These are phyloP conservation scores for Pyricularia grisea DNA, from an alignment of 2,329 filamentous ascomycete genomes.

Conservation along the genomic window DNA sequence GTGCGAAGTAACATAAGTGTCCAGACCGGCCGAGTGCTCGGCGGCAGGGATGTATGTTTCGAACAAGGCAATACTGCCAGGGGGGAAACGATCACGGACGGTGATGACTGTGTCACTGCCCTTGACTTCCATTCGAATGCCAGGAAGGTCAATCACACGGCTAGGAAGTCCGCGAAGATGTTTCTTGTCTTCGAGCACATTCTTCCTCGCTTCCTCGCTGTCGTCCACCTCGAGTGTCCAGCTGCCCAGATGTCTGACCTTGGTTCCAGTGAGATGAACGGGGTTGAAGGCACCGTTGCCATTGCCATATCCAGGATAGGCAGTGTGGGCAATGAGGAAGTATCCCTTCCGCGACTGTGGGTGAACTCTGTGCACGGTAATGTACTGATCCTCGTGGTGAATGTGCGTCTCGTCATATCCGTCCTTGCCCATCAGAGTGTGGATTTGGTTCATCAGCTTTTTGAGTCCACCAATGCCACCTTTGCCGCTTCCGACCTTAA, in stretches of 20 bases:
- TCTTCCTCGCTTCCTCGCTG: constrained; percentile 57
- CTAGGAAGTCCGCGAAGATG: constrained; percentile 77
- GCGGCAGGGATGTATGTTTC: constrained; percentile 91
- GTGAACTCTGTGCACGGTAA: constrained; percentile 92
- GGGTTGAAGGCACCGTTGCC: constrained; percentile 73
- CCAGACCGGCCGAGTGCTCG: constrained; percentile 74
- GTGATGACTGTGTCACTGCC: constrained; percentile 70
- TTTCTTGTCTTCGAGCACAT: constrained; percentile 58
- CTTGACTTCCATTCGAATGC: constrained; percentile 62
- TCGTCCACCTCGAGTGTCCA: constrained; percentile 88
- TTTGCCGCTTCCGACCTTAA: constrained; percentile 60
- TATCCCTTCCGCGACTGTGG: constrained; percentile 87
- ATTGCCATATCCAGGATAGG: constrained; percentile 83
- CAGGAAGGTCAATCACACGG: constrained; percentile 63
- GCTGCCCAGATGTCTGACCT: constrained; percentile 75
- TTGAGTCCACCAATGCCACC: constrained; percentile 85
- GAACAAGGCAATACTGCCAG: constrained; percentile 89
- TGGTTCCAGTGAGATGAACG: constrained; percentile 73
- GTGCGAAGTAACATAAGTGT: constrained; percentile 77
- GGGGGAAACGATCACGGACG: constrained; percentile 75
- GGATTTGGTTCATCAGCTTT: constrained; percentile 88
- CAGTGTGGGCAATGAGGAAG: constrained; percentile 92
- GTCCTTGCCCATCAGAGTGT: constrained; percentile 90
- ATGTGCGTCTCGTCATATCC: constrained; percentile 93
- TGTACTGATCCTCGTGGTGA: constrained; percentile 91